Base-by-base conservation (phyloP, 176 grass and related monocot genomes). In the Rhynchospora tenuis region DNA sequence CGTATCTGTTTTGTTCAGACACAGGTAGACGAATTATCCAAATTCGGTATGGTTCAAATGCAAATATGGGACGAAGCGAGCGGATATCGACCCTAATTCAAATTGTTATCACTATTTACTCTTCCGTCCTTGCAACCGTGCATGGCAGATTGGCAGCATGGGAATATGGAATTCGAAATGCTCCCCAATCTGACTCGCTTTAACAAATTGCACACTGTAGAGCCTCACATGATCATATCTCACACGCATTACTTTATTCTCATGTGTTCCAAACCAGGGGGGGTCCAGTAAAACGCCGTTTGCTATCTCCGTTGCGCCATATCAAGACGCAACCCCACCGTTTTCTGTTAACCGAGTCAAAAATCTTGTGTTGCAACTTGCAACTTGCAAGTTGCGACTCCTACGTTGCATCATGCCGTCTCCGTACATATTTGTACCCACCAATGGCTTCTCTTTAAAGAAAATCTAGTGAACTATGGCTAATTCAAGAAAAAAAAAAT, bases 281-380 rank as follows among this genome's bases (percentile, higher is more conserved):
- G 51, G 4, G 55, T 67, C 64, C 29, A 64, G 23, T 13, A 23
- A 64, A 64, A 26, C 10, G 24, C 60, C 27, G 23, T 64, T 64
- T 27, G 1, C 64, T 33, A 33, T 38, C 64, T 33, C 59, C 59
- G 2, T 38, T 11, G 7, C n/a, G 2, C 59, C 22, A 15, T 65
- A 24, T 13, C 24, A 44, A 20, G 33, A 43, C 33, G 19, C 33
- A 43, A 19, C 29, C 69, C 45, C 69, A 73, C 69, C 69, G 69
- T 73, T 50, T 44, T 73, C 69, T 73, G 69, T 73, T 73, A 38
- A 73, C 69, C 9, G 17, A 48, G 69, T 47, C 69, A 73, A 73
- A 47, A 5, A 69, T 16, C 15, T 69, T 9, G 29, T 7, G 15
- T 64, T 64, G 61, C 61, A 42, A 64, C 61, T 72, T 22, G 68